Percentiles rank a stretch among this genome's conserved stretches.
Evolutionary conservation across 148 eudicot species (phyloP).

Genomic region (Vaccinium macrocarpon): DNA sequence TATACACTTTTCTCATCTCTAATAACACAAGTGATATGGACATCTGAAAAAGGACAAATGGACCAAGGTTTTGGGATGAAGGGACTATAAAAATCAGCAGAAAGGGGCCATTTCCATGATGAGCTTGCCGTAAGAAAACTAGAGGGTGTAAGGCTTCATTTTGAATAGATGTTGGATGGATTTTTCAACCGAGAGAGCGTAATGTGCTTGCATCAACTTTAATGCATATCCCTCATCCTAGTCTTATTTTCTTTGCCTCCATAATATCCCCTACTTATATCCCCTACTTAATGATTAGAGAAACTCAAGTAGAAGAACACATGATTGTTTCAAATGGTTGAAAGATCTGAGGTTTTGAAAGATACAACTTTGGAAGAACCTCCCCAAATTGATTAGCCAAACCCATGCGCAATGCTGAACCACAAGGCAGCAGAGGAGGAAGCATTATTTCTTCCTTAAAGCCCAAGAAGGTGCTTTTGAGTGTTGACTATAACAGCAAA

Average conservation of each 20-base stretch:
- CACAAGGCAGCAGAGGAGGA: neutral
- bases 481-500: neutral
- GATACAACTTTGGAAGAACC: neutral
- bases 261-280: neutral
- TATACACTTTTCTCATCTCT: too few relatives aligned
- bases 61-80: neutral
- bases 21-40: neutral
- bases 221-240: neutral
- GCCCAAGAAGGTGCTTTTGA: neutral
- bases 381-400: neutral
- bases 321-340: neutral
- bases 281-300: too few relatives aligned
- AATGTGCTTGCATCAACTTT: too few relatives aligned
- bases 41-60: neutral
- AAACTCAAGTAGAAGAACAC: neutral
- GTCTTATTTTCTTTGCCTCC: neutral
- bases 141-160: constrained; percentile 2
- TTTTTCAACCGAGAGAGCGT: too few relatives aligned
- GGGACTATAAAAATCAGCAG: neutral
- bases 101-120: neutral
- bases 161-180: neutral
- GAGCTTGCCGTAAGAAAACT: neutral
- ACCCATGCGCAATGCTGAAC: neutral
- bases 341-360: neutral
- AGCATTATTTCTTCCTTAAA: neutral